These are phyloP conservation scores for Cyathus striatus DNA, from an alignment of 768 basidiomycete genomes.

Conservation along the genomic window DNA sequence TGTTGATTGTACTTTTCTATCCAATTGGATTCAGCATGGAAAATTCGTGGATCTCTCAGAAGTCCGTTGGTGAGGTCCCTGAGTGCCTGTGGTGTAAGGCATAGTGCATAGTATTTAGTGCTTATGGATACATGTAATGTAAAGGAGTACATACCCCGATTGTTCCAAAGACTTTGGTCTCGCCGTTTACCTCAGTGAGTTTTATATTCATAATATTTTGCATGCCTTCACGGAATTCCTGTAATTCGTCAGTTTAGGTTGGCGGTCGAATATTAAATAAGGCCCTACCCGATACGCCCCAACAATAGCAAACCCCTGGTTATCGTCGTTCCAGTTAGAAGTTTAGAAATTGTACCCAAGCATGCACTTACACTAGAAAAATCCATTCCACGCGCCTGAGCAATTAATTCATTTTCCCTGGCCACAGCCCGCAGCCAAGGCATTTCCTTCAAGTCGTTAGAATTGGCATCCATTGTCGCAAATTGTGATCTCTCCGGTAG, in stretches of 20 bases:
- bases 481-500: neutral
- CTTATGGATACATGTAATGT: too few relatives aligned
- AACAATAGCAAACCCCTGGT: conserved; percentile 28
- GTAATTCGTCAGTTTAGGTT: too few relatives aligned
- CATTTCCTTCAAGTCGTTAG: conserved; percentile 5
- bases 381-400: conserved; percentile 5
- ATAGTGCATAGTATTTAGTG: too few relatives aligned
- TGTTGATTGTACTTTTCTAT: conserved; percentile 29
- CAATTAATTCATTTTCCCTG: conserved; percentile 10
- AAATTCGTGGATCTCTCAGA: conserved; percentile 32
- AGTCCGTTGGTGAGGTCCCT: conserved; percentile 27
- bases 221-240: conserved; percentile 27
- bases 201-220: too few relatives aligned
- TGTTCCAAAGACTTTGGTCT: too few relatives aligned
- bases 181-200: too few relatives aligned
- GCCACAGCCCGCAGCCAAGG: conserved; percentile 23
- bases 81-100: conserved; percentile 28
- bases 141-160: too few relatives aligned
- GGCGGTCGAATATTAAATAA: too few relatives aligned
- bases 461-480: too few relatives aligned
- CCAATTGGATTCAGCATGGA: conserved; percentile 27
- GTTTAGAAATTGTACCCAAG: too few relatives aligned
- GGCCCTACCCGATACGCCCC: conserved; percentile 21
- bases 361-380: conserved; percentile 13
- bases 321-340: too few relatives aligned